Evolutionary conservation across 805 yeast species (phyloP).

Genomic region (Spathaspora arborariae): DNA sequence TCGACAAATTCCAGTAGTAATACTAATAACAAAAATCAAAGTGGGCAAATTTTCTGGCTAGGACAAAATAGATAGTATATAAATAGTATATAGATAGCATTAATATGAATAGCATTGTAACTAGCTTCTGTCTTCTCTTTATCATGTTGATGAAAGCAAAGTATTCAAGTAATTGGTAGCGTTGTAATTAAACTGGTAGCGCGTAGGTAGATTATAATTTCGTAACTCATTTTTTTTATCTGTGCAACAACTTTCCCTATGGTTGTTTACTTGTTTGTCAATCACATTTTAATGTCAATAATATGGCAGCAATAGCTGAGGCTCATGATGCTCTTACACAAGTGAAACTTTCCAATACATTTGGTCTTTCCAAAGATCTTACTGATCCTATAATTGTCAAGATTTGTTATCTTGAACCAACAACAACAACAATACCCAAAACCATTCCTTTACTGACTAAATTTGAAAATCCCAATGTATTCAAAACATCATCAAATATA

Average conservation of each 20-base stretch:
- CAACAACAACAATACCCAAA: not conserved
- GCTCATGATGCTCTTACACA: not conserved
- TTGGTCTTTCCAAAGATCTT: constrained; percentile 39
- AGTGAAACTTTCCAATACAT: constrained; percentile 19
- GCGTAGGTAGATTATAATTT: too few relatives aligned
- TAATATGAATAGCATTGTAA: too few relatives aligned
- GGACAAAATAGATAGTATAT: constrained; percentile 29
- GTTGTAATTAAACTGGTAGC: too few relatives aligned
- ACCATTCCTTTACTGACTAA: constrained; percentile 20
- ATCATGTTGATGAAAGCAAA: too few relatives aligned
- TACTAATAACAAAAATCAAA: constrained; percentile 5
- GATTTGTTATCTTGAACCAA: constrained; percentile 24
- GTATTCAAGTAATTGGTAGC: too few relatives aligned
- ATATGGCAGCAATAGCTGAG: not conserved
- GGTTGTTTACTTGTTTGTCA: not conserved
- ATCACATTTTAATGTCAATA: not conserved
- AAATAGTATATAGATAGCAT: not conserved
- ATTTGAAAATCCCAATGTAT: constrained; percentile 31
- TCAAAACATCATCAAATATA: constrained; percentile 29
- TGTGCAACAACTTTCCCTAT: not conserved
- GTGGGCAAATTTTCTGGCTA: constrained; percentile 32
- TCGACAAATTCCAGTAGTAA: not conserved
- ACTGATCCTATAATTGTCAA: constrained; percentile 29
- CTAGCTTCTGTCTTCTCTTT: too few relatives aligned
- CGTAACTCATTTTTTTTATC: too few relatives aligned